Conservation (phyloP, 345 rosid genomes). For the Kandelia obovata region DNA sequence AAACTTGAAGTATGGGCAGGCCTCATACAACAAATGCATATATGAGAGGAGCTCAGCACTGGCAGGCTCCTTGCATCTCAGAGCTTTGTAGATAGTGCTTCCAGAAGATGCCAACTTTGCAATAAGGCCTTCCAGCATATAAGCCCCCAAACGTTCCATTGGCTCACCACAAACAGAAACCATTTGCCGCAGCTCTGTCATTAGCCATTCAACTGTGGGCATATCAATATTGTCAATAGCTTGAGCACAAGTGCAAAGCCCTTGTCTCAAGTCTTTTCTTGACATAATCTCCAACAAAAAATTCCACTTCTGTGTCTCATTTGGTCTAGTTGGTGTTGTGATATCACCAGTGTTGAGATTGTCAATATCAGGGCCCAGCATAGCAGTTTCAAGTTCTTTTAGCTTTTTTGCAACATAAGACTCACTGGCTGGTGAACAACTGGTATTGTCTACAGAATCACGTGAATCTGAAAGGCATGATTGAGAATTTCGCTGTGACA, state of each 20-base stretch:
- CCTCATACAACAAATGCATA: slow-evolving; percentile 82
- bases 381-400: slow-evolving; percentile 66
- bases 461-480: slow-evolving; percentile 36
- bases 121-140: slow-evolving; percentile 84
- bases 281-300: slow-evolving; percentile 51
- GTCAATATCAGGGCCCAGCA: slow-evolving; percentile 63
- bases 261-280: slow-evolving; percentile 67
- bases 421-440: slow-evolving; percentile 52
- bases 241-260: slow-evolving; percentile 73
- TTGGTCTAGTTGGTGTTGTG: slow-evolving; percentile 14
- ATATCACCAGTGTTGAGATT: slow-evolving; percentile 19
- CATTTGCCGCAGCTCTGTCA: slow-evolving; percentile 59
- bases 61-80: slow-evolving; percentile 84
- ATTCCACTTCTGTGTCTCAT: slow-evolving; percentile 40
- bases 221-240: slow-evolving; percentile 57
- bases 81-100: slow-evolving; percentile 72
- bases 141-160: slow-evolving; percentile 79
- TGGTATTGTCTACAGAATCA: slow-evolving; percentile 49
- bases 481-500: slow-evolving; percentile 40
- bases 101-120: slow-evolving; percentile 80
- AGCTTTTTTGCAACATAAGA: slow-evolving; percentile 59
- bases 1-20: slow-evolving; percentile 94
- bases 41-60: slow-evolving; percentile 74
- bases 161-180: slow-evolving; percentile 96
- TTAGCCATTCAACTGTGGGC: slow-evolving; percentile 50